Conservation (phyloP, 306 rosid genomes). For the Gastrolobium bilobum region DNA sequence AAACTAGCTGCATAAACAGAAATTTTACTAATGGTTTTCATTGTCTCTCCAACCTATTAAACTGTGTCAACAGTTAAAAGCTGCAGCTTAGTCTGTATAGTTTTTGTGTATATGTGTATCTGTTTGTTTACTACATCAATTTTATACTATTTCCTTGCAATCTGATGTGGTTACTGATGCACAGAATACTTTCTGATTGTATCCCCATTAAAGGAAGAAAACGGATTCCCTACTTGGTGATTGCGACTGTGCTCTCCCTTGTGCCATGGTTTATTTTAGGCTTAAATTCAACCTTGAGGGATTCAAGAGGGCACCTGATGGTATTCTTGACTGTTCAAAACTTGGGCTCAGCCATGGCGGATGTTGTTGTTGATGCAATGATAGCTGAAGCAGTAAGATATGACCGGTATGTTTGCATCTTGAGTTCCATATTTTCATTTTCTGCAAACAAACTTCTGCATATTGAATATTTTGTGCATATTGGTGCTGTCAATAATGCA, state of each 20-base stretch:
- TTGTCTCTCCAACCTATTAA: background rate
- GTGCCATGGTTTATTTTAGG: conserved; percentile 83
- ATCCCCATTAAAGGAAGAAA: conserved; percentile 85
- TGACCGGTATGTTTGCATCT: conserved; percentile 65
- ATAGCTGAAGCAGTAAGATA: conserved; percentile 87
- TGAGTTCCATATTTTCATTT: conserved; percentile 39
- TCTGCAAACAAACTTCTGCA: background rate
- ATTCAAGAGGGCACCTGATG: conserved; percentile 74
- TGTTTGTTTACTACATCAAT: conserved; percentile 29
- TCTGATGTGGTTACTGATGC: conserved; percentile 48
- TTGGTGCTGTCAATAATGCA: conserved; percentile 30
- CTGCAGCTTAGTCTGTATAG: conserved; percentile 40
- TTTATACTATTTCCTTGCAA: conserved; percentile 33
- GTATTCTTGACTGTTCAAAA: conserved; percentile 77
- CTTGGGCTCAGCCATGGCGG: conserved; percentile 93
- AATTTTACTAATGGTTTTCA: conserved; percentile 11
- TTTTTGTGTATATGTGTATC: background rate
- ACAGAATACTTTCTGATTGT: conserved; percentile 89
- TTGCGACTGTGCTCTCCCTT: conserved; percentile 84
- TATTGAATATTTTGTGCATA: conserved; percentile 38
- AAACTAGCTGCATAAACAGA: background rate
- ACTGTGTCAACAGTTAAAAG: conserved; percentile 22
- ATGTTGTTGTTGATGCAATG: conserved; percentile 95
- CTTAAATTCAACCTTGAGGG: conserved; percentile 62
- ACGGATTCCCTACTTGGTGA: conserved; percentile 81